Base-by-base conservation (phyloP, 2,329 filamentous ascomycete genomes). In the Botrytis fabae region DNA sequence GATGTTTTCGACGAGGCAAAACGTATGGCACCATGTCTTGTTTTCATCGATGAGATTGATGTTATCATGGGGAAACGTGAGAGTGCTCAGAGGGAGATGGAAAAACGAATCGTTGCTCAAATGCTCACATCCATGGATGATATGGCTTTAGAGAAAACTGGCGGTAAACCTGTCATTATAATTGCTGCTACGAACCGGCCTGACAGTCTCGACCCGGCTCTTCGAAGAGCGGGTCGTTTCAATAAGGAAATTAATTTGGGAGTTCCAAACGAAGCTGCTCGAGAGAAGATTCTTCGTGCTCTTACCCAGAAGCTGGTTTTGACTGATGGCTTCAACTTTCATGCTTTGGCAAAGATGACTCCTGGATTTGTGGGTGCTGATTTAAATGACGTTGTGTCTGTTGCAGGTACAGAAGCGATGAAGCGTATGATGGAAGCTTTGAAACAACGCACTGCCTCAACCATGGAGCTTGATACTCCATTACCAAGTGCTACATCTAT, bases 331-430 rank as follows among this genome's bases (percentile, higher is more conserved):
- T 88, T 98, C 32, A 89, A 97, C 80, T 92, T 95, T 77, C 83
- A 84, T 40, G 84, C 87, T 25, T 85, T 99, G 5, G 94, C 95
- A 9, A 95, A 93, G 78, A 86, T 91, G 77, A 98, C 95, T 0
- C 93, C 96, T 9, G 96, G 96, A 1, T 99, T 96, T 77, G 95
- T 99, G 0, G 95, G 95, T 18, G 93, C 93, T 9, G 96, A 99
- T 84, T 84, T 99, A 6, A 90, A 92, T 75, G 91, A 85, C 74
- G 83, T 91, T n/a, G 83, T 88, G 25, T 81, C 80, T 8, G 80
- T 81, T 12, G 81, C 80, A n/a, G 80, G 81, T 14, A 81, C 81
- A 25, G 80, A 81, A 76, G 80, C 80, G 4, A 81, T 82, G 80
- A 81, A 81, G 73, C 77, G 80, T 14, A 80, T 81, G 79, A 81